phyloP scores from a whole-genome alignment of 176 grass and related monocot genomes.

The Elaeis guineensis region DNA sequence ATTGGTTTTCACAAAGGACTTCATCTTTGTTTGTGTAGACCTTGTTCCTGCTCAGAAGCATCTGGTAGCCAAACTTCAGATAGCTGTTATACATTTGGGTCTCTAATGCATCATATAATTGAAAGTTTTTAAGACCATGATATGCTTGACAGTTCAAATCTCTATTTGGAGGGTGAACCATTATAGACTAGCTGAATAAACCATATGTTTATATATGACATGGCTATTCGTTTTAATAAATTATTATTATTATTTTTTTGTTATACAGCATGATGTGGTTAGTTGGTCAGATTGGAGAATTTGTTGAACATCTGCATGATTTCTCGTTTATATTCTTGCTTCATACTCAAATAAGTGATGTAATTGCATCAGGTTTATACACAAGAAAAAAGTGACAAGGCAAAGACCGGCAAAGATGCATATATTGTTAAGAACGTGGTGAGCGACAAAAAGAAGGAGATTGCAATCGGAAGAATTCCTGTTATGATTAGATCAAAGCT shows the following conservation, averaged over 20 bases:
- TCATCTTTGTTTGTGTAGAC: no score
- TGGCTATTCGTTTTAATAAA: no score
- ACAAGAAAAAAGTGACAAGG: conserved; percentile 75
- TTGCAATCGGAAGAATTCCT: conserved; percentile 57
- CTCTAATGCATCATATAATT: neutral
- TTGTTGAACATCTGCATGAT: neutral
- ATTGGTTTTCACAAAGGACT: no score
- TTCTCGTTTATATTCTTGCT: conserved; percentile 9
- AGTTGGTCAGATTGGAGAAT: no score
- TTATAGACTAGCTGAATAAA: no score
- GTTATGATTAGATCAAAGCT: conserved; percentile 89
- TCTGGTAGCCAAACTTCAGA: no score
- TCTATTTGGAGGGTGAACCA: no score
- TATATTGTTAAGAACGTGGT: conserved; percentile 45
- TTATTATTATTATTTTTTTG: no score
- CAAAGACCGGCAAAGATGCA: conserved; percentile 59
- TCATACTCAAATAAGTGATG: conserved; percentile 13
- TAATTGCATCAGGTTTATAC: conserved; percentile 63
- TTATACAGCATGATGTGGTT: no score
- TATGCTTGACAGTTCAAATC: neutral
- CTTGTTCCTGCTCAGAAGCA: no score
- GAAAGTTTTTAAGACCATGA: neutral
- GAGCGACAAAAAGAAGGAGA: conserved; percentile 40
- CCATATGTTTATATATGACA: no score
- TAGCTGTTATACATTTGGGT: neutral